phyloP scores from a whole-genome alignment of 305 asterid species.

The Rubia tinctorum region DNA sequence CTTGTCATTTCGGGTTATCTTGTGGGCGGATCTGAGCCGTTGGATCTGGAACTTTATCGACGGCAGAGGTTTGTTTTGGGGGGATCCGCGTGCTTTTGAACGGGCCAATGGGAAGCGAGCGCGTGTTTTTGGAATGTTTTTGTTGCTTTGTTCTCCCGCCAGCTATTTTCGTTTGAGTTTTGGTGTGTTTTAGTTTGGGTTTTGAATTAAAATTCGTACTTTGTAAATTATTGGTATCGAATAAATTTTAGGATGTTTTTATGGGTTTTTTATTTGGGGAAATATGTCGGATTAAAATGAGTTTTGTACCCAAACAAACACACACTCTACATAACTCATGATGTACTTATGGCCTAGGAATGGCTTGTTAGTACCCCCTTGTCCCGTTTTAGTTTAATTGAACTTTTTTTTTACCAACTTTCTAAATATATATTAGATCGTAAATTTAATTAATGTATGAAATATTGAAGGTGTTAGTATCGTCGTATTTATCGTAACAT shows the following conservation, averaged over 20 bases:
- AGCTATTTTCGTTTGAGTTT: too few species aligned
- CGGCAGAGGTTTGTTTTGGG: neutral
- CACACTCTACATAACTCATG: neutral
- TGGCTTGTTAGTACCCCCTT: neutral
- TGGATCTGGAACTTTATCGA: slow-evolving; percentile 32
- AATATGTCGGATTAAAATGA: neutral
- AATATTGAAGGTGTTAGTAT: too few species aligned
- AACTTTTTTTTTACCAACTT: too few species aligned
- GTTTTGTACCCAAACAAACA: neutral
- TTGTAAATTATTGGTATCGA: too few species aligned
- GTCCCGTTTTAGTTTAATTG: too few species aligned
- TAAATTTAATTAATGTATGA: too few species aligned
- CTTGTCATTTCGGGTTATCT: slow-evolving; percentile 5
- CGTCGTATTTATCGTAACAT: too few species aligned
- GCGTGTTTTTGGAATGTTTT: too few species aligned
- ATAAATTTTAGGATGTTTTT: neutral
- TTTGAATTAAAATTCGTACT: too few species aligned
- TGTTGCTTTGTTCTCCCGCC: too few species aligned
- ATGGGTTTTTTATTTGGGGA: neutral
- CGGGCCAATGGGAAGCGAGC: slow-evolving; percentile 20
- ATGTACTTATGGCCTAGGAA: neutral
- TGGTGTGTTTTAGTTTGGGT: too few species aligned
- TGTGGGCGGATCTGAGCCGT: slow-evolving; percentile 19
- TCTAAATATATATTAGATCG: too few species aligned
- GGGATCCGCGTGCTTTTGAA: slow-evolving; percentile 34